Base-by-base conservation (phyloP, 345 rosid genomes). In the Isatis tinctoria region DNA sequence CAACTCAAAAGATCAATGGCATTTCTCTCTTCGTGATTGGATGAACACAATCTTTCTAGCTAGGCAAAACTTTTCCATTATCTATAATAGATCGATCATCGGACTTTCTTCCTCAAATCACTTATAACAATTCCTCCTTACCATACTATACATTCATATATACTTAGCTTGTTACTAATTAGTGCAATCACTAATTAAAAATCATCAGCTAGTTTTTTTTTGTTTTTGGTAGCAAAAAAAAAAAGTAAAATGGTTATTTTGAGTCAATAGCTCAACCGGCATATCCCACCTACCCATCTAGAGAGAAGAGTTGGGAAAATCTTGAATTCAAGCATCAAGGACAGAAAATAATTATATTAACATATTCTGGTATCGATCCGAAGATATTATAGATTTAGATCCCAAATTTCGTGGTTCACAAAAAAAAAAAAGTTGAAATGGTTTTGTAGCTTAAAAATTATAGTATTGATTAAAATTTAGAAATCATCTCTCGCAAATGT, bases 401-500 rank as follows among this genome's bases (percentile, higher is more conserved):
- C 54, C 54, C 6, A 20, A 10, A 20, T 10, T 20, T 9, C 13
- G 54, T 43, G 54, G 54, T 48, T 20, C 10, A 11, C 32, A 51
- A 51, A 48, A 7, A 22, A 49, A 49, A 3, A 8, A 56, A 18
- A 18, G 2, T 48, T 32, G 54, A 17, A 69, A 58, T 18, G 32
- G 41, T 17, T 72, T 37, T n/a, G n/a, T 47, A 36, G 68, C 30
- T 61, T 48, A 1, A 40, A 36, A 27, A 2, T 14, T 14, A 2
- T 35, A 56, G 53, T 26, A 47, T 74, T 48, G 22, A 28, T 45
- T n/a, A 28, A 28, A 26, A 4, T 28, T 48, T 59, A 40, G 43
- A 74, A 49, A 37, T 35, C 51, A 33, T 67, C 78, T 52, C 74
- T 75, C 16, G 79, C 72, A 58, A 10, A 67, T 58, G 78, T 59